Conservation (phyloP, 352 stramenopile species). For the Phytophthora syringae region DNA sequence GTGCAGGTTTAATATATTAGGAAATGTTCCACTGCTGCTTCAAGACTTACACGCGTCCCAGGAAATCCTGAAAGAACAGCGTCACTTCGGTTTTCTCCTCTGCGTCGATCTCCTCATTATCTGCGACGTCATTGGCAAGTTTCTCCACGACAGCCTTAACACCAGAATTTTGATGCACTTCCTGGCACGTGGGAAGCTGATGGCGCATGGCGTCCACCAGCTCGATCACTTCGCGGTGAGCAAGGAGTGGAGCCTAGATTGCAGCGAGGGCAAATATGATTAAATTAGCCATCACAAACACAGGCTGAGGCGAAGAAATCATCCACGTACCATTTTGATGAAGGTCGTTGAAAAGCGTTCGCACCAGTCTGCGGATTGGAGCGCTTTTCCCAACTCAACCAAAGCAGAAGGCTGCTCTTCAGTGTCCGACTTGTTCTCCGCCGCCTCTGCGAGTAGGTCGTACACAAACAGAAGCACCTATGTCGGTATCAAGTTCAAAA, state of each 20-base stretch:
- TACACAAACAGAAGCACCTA: constrained; percentile 74
- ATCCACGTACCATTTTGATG: constrained; percentile 46
- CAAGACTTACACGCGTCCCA: constrained; percentile 25
- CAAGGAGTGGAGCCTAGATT: constrained; percentile 46
- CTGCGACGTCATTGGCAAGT: constrained; percentile 34
- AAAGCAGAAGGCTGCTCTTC: constrained; percentile 34
- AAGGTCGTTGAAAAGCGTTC: constrained; percentile 57
- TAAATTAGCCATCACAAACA: constrained; percentile 1
- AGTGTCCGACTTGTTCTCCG: constrained; percentile 19
- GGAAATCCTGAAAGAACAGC: constrained; percentile 50
- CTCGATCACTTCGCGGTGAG: constrained; percentile 56
- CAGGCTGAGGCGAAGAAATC: background rate
- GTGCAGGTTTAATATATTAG: constrained; percentile 31
- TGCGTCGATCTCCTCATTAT: constrained; percentile 47
- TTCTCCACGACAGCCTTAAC: constrained; percentile 48
- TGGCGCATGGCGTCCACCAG: constrained; percentile 64
- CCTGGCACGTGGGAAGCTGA: constrained; percentile 63
- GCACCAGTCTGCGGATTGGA: constrained; percentile 68
- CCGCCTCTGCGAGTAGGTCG: constrained; percentile 63
- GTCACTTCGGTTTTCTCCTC: constrained; percentile 64
- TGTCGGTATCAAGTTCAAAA: background rate
- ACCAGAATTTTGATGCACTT: constrained; percentile 43
- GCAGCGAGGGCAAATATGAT: background rate
- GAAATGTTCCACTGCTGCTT: constrained; percentile 7
- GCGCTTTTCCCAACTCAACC: constrained; percentile 49